Conservation (phyloP, 2,329 filamentous ascomycete species). For the Phoma sp. region DNA sequence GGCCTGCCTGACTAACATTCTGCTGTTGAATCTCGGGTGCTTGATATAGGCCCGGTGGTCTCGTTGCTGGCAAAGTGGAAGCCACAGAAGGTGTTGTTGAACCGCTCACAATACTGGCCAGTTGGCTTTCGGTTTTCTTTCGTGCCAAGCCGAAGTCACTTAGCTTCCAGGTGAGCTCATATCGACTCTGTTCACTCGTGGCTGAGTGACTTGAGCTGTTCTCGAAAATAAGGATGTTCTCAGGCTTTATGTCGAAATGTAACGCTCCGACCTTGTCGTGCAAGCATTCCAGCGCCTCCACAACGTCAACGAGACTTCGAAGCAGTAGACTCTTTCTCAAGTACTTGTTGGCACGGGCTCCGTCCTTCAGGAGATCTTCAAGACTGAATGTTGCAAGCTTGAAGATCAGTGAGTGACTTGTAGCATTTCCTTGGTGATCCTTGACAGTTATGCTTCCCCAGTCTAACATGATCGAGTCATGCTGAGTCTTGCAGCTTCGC, state of each 20-base stretch:
- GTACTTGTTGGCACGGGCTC: neutral
- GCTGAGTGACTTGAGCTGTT: neutral
- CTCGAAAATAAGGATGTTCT: slow-evolving; percentile 7
- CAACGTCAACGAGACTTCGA: neutral
- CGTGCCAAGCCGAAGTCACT: slow-evolving; percentile 2
- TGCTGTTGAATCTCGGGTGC: slow-evolving; percentile 1
- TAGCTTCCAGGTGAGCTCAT: neutral
- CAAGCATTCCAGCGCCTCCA: slow-evolving; percentile 2
- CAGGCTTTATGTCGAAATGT: slow-evolving; percentile 8
- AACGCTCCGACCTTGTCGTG: neutral
- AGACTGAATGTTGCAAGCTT: slow-evolving; percentile 4
- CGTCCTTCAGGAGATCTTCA: neutral
- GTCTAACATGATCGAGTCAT: slow-evolving; percentile 1
- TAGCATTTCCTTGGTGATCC: neutral
- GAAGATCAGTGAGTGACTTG: neutral
- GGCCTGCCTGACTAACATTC: neutral
- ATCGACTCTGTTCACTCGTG: neutral
- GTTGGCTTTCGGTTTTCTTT: neutral
- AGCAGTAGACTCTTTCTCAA: neutral
- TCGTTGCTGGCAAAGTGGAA: neutral
- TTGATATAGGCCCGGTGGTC: neutral
- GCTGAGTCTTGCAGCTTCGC: neutral
- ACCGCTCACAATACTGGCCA: neutral
- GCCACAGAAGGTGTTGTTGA: too few species aligned
- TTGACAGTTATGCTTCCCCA: neutral